phyloP scores from a whole-genome alignment of 345 rosid genomes.

The Sisymbrium irio region DNA sequence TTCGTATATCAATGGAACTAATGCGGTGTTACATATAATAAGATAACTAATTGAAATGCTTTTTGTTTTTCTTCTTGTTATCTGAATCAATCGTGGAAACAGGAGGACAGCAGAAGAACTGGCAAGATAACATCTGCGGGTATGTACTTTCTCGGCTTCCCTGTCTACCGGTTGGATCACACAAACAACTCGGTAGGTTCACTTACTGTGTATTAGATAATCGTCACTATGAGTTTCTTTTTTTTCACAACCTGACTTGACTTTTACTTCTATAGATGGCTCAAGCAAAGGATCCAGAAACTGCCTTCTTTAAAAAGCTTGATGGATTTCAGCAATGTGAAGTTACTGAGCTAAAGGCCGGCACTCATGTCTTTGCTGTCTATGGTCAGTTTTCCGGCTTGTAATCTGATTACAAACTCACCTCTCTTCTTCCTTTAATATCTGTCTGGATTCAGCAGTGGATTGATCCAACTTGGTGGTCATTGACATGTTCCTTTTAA shows the following conservation, averaged over 20 bases:
- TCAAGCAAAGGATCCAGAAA: conserved; percentile 86
- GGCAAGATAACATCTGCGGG: conserved; percentile 93
- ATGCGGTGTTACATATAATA: neutral
- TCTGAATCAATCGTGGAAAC: neutral
- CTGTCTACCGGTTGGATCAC: conserved; percentile 88
- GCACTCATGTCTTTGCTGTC: conserved; percentile 85
- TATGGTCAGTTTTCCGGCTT: conserved; percentile 62
- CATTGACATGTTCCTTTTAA: conserved; percentile 16
- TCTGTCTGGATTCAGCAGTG: neutral
- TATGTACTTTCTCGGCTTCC: conserved; percentile 94
- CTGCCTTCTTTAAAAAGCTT: conserved; percentile 85
- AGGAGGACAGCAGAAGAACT: conserved; percentile 89
- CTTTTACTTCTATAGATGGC: conserved; percentile 50
- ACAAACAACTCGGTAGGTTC: conserved; percentile 66
- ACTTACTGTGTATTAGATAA: conserved; percentile 1
- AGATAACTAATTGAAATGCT: neutral
- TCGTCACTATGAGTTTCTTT: conserved; percentile 19
- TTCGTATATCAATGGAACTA: neutral
- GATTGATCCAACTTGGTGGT: conserved; percentile 5
- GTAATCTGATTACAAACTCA: conserved; percentile 1
- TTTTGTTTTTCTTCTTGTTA: neutral
- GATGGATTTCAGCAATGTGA: conserved; percentile 98
- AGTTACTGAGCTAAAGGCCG: conserved; percentile 84
- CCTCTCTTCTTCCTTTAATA: neutral
- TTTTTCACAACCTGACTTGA: neutral